These are phyloP conservation scores for Citrus mangshanensis DNA, from an alignment of 345 rosid genomes.

Conservation along the genomic window DNA sequence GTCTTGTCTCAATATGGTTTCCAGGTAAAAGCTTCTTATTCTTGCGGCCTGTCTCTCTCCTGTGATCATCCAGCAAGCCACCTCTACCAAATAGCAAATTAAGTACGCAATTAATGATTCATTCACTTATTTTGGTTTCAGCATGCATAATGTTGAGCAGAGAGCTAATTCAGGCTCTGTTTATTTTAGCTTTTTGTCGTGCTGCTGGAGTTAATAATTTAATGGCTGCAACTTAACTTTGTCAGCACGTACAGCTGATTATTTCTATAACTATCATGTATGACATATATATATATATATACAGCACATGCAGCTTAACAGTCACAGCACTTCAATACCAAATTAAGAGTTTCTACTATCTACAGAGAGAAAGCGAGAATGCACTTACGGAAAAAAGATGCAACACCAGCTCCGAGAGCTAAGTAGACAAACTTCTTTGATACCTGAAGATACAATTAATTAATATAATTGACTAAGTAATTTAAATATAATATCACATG, in stretches of 20 bases:
- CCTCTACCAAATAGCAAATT: constrained; percentile 39
- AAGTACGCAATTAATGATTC: no score
- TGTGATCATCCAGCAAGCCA: constrained; percentile 75
- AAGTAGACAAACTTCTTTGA: constrained; percentile 59
- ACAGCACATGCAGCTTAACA: no score
- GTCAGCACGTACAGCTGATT: no score
- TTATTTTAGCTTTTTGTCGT: neutral
- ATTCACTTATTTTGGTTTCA: neutral
- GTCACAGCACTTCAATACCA: no score
- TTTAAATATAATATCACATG: no score
- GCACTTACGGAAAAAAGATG: constrained; percentile 65
- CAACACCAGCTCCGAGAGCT: constrained; percentile 47
- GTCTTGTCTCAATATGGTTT: constrained; percentile 69
- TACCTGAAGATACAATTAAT: constrained; percentile 33
- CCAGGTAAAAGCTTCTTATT: constrained; percentile 51
- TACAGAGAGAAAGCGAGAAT: no score
- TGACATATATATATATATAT: no score
- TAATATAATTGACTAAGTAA: neutral
- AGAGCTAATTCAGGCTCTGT: neutral
- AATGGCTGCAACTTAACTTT: no score
- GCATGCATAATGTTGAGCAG: neutral
- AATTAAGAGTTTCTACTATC: no score
- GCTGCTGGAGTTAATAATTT: no score
- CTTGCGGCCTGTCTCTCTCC: constrained; percentile 67
- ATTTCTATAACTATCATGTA: no score